These are phyloP conservation scores for Porphyrellus sp. DNA, from an alignment of 1,284 basidiomycete species.

Conservation along the genomic window DNA sequence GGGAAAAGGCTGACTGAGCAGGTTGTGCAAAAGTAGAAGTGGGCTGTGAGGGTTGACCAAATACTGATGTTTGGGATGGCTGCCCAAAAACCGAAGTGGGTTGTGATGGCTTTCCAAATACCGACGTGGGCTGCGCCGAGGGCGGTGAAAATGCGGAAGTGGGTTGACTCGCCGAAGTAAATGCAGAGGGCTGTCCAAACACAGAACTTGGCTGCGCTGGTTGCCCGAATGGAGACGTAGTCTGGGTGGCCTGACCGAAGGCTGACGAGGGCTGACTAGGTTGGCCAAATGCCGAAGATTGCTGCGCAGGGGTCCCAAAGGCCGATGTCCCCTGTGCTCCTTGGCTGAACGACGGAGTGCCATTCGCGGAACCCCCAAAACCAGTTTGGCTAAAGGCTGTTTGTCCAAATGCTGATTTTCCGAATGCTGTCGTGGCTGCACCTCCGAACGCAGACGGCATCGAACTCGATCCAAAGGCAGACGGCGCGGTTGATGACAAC, in stretches of 20 bases:
- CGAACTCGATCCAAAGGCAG: slow-evolving; percentile 18
- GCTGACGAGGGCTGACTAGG: slow-evolving; percentile 23
- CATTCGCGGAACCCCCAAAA: slow-evolving; percentile 29
- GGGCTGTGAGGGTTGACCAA: slow-evolving; percentile 32
- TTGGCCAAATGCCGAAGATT: slow-evolving; percentile 39
- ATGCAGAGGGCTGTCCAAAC: slow-evolving; percentile 44
- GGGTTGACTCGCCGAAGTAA: slow-evolving; percentile 35
- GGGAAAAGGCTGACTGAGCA: slow-evolving; percentile 41
- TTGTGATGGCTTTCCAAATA: slow-evolving; percentile 34
- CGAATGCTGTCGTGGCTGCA: slow-evolving; percentile 34
- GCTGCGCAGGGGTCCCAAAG: slow-evolving; percentile 40
- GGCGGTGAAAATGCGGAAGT: slow-evolving; percentile 39
- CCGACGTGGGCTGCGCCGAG: slow-evolving; percentile 30
- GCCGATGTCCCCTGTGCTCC: slow-evolving; percentile 34
- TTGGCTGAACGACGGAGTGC: slow-evolving; percentile 37
- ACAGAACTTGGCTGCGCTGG: slow-evolving; percentile 34
- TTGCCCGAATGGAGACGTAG: slow-evolving; percentile 41
- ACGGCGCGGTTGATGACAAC: slow-evolving; percentile 29
- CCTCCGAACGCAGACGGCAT: slow-evolving; percentile 37
- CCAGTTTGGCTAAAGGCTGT: slow-evolving; percentile 37
- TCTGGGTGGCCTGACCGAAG: slow-evolving; percentile 31
- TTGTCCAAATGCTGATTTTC: slow-evolving; percentile 37
- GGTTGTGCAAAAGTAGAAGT: slow-evolving; percentile 39
- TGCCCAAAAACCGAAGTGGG: slow-evolving; percentile 36
- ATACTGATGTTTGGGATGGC: slow-evolving; percentile 27